These are phyloP conservation scores for Cadophora luteo-olivacea DNA, from an alignment of 2,329 filamentous ascomycete genomes.

Conservation along the genomic window DNA sequence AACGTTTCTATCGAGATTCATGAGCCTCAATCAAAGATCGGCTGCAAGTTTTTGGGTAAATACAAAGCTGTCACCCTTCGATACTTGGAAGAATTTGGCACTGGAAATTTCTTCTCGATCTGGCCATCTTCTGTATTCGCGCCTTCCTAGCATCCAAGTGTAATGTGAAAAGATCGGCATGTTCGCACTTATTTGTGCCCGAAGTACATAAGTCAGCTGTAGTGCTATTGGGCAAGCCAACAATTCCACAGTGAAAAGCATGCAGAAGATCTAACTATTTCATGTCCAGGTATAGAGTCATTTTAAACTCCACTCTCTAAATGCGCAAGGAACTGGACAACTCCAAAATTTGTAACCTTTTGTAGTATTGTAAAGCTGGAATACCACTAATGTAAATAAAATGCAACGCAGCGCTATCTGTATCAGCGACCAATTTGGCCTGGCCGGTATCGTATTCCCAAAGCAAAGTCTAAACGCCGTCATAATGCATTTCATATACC, in stretches of 20 bases:
- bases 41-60: too few species aligned
- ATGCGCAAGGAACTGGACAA: not conserved
- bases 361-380: not conserved
- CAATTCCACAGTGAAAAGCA: not conserved
- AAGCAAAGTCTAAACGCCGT: slow-evolving; percentile 14
- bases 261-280: not conserved
- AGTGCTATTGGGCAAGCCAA: not conserved
- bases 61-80: too few species aligned
- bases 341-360: not conserved
- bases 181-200: too few species aligned
- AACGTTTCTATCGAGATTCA: too few species aligned
- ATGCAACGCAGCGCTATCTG: not conserved
- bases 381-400: not conserved
- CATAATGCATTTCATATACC: slow-evolving; percentile 15
- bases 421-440: not conserved
- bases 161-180: too few species aligned
- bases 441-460: not conserved
- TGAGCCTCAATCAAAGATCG: too few species aligned
- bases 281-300: not conserved
- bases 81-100: too few species aligned
- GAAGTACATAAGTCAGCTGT: not conserved
- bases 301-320: not conserved
- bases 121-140: too few species aligned
- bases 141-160: too few species aligned
- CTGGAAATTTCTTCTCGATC: too few species aligned